Evolutionary conservation across 805 yeast species (phyloP), one percentile per base, ranked within the genome.

Genomic region (Candida namnaoensis): DNA sequence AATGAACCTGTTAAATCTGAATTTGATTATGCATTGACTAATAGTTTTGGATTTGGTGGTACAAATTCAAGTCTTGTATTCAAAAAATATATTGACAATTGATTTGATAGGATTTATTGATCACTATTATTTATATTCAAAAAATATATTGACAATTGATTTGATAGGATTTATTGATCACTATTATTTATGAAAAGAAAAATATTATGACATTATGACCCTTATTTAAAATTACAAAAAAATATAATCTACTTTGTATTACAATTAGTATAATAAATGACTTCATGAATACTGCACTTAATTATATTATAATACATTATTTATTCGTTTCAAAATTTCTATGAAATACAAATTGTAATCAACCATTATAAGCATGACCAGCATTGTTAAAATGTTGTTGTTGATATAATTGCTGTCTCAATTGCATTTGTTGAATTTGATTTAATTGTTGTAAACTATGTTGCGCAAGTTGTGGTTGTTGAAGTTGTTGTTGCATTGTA

Each of bases 31-130:
- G 97, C 91, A 0, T 46, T 93, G 51, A 77, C 88, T 38, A 93
- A 93, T 55, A 87, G 96, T 51, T 91, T 95, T 64, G 99, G 99
- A 1, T 93, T 93, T 65, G 99, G 99, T 7, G 99, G 99, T 8
- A 87, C 95, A 5, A 93, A 93, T 60, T 82, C 95, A 7, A 73
- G 95, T 3, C 54, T 93, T 3, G 69, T 80, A 36, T 74, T 81
- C 47, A 65, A 66, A 30, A 68, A 62, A 45, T 61, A 46, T 37
- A 25, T 11, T 5, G 41, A 38, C 19, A 19, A 19, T 19, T 19
- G 3, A 19, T 19, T 19, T 19, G 3, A 3, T 19, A 19, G 19
- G 19, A 19, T 19, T 19, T 19, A 19, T 19, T 19, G 19, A 19
- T 19, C 3, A 19, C 19, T 19, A 19, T 19, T 19, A 19, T 19